These are phyloP conservation scores for Podospora conica DNA, from an alignment of 495 filamentous ascomycete species.

Conservation along the genomic window DNA sequence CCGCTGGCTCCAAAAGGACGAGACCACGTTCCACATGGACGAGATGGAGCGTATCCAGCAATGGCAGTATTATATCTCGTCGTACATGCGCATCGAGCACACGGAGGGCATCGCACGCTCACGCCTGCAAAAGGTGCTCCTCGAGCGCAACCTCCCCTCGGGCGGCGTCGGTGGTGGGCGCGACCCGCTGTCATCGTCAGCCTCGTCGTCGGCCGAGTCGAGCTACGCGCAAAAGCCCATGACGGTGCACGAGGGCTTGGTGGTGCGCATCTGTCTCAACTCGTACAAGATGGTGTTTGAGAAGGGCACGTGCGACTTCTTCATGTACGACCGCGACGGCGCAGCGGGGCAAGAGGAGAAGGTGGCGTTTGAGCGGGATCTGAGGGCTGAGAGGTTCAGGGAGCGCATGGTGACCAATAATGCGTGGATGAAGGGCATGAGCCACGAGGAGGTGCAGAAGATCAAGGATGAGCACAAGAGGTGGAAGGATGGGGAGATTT, in stretches of 20 bases:
- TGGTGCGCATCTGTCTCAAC: constrained; percentile 72
- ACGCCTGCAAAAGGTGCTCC: constrained; percentile 58
- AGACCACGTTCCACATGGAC: constrained; percentile 68
- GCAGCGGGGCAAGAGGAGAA: constrained; percentile 40
- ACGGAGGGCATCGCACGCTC: constrained; percentile 75
- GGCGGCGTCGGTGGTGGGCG: constrained; percentile 43
- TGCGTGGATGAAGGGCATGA: constrained; percentile 65
- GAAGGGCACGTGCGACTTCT: constrained; percentile 53
- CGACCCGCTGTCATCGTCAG: neutral
- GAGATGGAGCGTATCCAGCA: constrained; percentile 52
- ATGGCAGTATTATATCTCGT: constrained; percentile 93
- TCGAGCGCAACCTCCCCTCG: constrained; percentile 67
- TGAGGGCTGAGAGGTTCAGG: constrained; percentile 55
- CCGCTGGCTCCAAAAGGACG: constrained; percentile 70
- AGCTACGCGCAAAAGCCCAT: constrained; percentile 47
- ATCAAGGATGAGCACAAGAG: constrained; percentile 56
- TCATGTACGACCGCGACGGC: constrained; percentile 38
- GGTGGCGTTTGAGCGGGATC: constrained; percentile 46
- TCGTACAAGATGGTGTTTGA: constrained; percentile 77
- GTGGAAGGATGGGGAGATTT: constrained; percentile 38
- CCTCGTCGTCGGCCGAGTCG: neutral
- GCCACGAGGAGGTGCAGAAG: constrained; percentile 64
- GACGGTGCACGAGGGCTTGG: constrained; percentile 64
- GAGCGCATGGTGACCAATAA: constrained; percentile 73
- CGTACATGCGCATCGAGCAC: constrained; percentile 77